Evolutionary conservation across 1,284 basidiomycete genomes (phyloP), one percentile per base, ranked within the genome.

Genomic region (Gomphus bonarii): DNA sequence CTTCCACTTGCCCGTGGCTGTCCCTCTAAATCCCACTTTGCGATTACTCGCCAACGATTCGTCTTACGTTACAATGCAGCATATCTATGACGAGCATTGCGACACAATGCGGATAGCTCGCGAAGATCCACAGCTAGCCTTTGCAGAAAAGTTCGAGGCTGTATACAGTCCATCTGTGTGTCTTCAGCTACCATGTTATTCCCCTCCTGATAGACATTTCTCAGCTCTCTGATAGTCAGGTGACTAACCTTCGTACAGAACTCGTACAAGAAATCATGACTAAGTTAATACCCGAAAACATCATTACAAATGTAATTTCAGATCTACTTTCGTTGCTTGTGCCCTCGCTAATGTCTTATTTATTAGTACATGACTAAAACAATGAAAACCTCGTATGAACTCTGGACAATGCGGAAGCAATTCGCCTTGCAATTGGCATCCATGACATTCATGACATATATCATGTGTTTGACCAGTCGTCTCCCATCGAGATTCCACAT

Each of bases 401-500:
- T 99, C 5, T 99, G 95, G 95, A 81, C 91, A 61, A 92, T 98
- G 83, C 84, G 97, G 61, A 99, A 97, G 74, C 93, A 97, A 70
- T 97, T 99, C 70, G 88, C 95, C 10, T 72, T 89, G 46, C 95
- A 99, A 68, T 78, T 92, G 46, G 92, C 97, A 0, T 80, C 91
- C 0, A 84, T 82, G 43, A 89, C 89, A 65, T 99, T 99, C 77
- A 86, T 97, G 78, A 97, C 94, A 8, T 97, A 91, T 67, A 76
- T 90, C 44, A 81, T 97, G 63, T 91, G 85, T 63, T 78, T 99
- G 54, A 87, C 87, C 50, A 89, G 88, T 65, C 85, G 97, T 46
- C 75, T 84, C 6, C 95, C 95, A 0, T 76, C 81, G 16, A 83
- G 95, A 14, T 95, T 97, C 78, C 85, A 93, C 65, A 70, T 99